Base-by-base conservation (phyloP, 2,329 filamentous ascomycete species). In the Arthrobotrys conoides region DNA sequence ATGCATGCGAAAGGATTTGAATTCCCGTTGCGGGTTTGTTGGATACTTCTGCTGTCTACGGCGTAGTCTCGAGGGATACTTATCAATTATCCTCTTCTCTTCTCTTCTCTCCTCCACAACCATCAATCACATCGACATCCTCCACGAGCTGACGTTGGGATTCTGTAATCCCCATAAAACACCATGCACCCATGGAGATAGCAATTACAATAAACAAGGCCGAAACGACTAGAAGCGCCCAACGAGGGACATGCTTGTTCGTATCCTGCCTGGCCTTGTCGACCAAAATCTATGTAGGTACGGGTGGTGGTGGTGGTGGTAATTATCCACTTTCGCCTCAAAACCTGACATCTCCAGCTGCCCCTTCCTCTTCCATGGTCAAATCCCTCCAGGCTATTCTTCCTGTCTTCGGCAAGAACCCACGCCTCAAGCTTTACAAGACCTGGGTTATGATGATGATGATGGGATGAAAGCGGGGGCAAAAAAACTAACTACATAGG, bases 191-290 rank as follows among this genome's bases (percentile, higher is more conserved):
- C 22, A 33, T 14, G n/a, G 16, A 16, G 20, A 49, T 22, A 49
- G n/a, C 10, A 59, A 36, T 36, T 22, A 38, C 53, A 33, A 33
- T 18, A 27, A 75, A 75, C 71, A 75, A 75, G 71, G 71, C 63
- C 63, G 63, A 57, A 30, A 68, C 16, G 1, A 6, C 38, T 48
- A 9, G 66, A 63, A 48, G 49, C 63, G 64, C 63, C 63, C 22
- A 18, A 68, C 63, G 70, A 67, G 70, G 70, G 59, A 73, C 38
- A 73, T 73, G 70, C 70, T 49, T 73, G 70, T 16, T 41, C 48
- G 4, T 24, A 49, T 24, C 46, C 12, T 53, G 22, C 48, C 48
- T 30, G n/a, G 46, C 46, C 46, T 49, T 49, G 46, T 12, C 6
- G 10, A 10, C 18, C 3, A 41, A 16, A 41, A 14, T 38, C 36